Conservation (phyloP, 495 filamentous ascomycete species). For the Viridothelium virens region DNA sequence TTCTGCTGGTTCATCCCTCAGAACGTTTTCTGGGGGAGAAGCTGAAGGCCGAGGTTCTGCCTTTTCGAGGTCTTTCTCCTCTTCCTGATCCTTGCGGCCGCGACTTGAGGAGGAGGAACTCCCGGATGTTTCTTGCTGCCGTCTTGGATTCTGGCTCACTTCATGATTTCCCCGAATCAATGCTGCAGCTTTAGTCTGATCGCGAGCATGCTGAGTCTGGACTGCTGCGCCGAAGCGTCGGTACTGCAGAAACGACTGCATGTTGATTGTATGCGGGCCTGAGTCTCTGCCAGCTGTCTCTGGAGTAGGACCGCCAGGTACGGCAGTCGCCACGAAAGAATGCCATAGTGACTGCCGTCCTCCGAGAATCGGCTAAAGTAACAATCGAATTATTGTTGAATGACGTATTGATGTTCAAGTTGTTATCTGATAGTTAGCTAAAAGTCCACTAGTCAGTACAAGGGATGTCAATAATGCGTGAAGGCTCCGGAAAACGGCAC, state of each 20-base stretch:
- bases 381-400: neutral
- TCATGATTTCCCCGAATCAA: constrained; percentile 1
- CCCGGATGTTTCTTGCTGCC: constrained; percentile 9
- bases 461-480: too few species aligned
- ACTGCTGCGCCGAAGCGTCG: constrained; percentile 37
- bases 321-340: neutral
- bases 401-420: neutral
- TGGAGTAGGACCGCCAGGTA: neutral
- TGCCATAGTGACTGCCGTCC: neutral
- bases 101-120: neutral
- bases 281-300: neutral
- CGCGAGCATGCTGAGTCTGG: constrained; percentile 28
- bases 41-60: neutral
- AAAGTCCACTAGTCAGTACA: too few species aligned
- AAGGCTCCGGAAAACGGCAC: too few species aligned
- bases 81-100: constrained; percentile 21
- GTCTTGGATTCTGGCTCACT: neutral
- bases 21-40: constrained; percentile 15
- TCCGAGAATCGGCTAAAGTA: neutral
- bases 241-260: constrained; percentile 36
- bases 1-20: constrained; percentile 14
- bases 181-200: constrained; percentile 14
- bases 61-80: constrained; percentile 13
- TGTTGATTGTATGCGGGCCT: constrained; percentile 4
- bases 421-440: too few species aligned